phyloP scores from a whole-genome alignment of 169 alveolate genomes.

The Eimeria falciformis region DNA sequence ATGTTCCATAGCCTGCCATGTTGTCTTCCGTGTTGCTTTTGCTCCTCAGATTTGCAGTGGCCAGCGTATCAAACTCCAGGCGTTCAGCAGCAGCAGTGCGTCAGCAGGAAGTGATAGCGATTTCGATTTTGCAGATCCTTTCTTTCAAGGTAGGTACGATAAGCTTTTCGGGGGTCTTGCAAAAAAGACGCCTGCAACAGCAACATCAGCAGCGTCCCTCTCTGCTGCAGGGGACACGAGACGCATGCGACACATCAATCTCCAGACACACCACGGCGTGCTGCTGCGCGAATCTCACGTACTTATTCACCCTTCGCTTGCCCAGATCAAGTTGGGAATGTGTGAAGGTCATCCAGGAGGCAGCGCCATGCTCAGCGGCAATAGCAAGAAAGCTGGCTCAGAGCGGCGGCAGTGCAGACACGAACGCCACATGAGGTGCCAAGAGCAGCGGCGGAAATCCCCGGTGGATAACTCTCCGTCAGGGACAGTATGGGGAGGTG shows the following conservation, averaged over 20 bases:
- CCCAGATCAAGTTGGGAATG: slow-evolving; percentile 6
- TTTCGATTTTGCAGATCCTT: not conserved
- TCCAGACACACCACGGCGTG: slow-evolving; percentile 58
- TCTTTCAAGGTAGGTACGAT: not conserved
- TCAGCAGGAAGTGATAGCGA: not conserved
- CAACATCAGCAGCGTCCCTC: not conserved
- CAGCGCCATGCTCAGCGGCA: too few relatives aligned
- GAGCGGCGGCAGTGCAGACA: not conserved
- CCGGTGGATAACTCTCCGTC: not conserved
- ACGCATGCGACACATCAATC: slow-evolving; percentile 24
- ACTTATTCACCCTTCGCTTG: not conserved
- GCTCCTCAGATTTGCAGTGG: slow-evolving; percentile 58
- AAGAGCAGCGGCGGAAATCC: not conserved
- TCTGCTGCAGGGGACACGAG: not conserved
- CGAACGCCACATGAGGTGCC: not conserved
- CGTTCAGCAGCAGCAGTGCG: not conserved
- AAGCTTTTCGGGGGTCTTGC: not conserved
- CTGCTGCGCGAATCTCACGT: slow-evolving; percentile 41
- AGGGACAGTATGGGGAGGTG: not conserved
- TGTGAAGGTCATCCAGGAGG: too few relatives aligned
- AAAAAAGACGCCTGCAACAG: not conserved
- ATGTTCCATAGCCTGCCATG: too few relatives aligned
- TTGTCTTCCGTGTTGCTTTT: too few relatives aligned
- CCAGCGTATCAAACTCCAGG: not conserved
- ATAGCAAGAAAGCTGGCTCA: not conserved